Base-by-base conservation (phyloP, 768 basidiomycete species). In the Saitozyma podzolica region DNA sequence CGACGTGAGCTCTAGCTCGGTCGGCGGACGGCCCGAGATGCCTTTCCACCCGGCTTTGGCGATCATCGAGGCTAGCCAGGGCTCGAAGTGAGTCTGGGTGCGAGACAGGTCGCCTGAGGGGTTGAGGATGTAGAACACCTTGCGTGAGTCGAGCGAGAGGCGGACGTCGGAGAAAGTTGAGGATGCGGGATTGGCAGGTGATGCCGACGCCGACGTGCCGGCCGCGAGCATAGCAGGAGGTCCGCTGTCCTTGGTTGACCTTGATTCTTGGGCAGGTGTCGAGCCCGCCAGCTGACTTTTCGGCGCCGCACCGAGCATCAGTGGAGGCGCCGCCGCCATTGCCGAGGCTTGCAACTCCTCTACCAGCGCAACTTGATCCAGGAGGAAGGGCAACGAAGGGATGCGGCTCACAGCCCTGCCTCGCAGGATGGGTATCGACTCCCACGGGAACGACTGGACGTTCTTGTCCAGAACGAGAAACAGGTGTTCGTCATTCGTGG, bases 401-500 rank as follows among this genome's bases (percentile, higher is more conserved):
- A 97, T 87, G n/a, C 96, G 88, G 74, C 91, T 93, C 74, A 97
- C 85, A 57, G 92, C 90, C 54, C 88, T 83, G 9, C 89, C 91
- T 48, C 91, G 84, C 10, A 98, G 81, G 48, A 88, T 84, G 0
- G 95, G 93, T 13, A 97, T 86, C 29, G 89, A 94, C 80, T 98
- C 96, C 95, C 95, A 98, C 2, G 96, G 94, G 59, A 98, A 83
- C 0, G 87, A 86, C 72, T 93, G 91, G 10, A 94, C 81, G 62
- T 90, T 87, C 80, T 90, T 91, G 79, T 97, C 96, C 54, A 98
- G 83, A 17, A 95, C 85, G 63, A 98, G 82, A 81, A 97, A 95
- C 42, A 87, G 79, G 73, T 98, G 95, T 63, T 73, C 74, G 29
- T 63, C 69, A 90, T 88, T 6, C 69, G 60, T 29, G 42, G 57